Evolutionary conservation across 768 basidiomycete genomes (phyloP), one percentile per base, ranked within the genome.

Genomic region (Boletus pseudopeckii): DNA sequence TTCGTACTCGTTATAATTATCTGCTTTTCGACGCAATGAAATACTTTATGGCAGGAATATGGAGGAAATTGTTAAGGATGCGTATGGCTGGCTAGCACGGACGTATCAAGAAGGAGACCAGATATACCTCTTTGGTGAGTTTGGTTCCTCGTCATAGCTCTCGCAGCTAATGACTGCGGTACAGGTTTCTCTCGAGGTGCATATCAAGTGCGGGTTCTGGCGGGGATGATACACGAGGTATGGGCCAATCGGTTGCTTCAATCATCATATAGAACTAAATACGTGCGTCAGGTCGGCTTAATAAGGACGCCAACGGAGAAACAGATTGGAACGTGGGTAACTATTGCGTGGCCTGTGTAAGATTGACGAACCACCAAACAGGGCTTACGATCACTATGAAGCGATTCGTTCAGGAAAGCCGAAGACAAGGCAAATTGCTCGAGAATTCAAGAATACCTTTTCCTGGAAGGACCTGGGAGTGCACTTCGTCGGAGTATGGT

Each of bases 401-500:
- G n/a, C 51, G 6, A 57, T 64, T 40, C 62, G 55, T 14, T 58
- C 55, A 5, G 41, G 52, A 40, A 65, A 53, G 33, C 55, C 54
- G 17, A 67, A 58, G 53, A 50, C 64, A 24, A 56, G 50, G 53
- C 58, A 49, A 44, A 60, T 55, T 18, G 59, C 52, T 4, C 54
- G 38, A 45, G 63, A 57, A 18, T 81, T 80, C 65, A 80, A 78
- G 64, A 68, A 70, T 14, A 71, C 77, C 0, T 80, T 80, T 53
- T 79, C 75, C 4, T 65, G 65, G 65, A 71, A 72, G 28, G 69
- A 72, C 36, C 71, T 78, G 1, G 56, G 64, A 22, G 74, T 81
- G 7, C 76, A 81, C 34, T 82, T 82, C 43, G 67, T 83, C 24
- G 81, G 81, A 1, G 75, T 78, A 11, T 82, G 79, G 80, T 80